Evolutionary conservation across 345 rosid species (phyloP), one percentile per base, ranked within the genome.

Genomic region (Crucihimalaya himalaica): DNA sequence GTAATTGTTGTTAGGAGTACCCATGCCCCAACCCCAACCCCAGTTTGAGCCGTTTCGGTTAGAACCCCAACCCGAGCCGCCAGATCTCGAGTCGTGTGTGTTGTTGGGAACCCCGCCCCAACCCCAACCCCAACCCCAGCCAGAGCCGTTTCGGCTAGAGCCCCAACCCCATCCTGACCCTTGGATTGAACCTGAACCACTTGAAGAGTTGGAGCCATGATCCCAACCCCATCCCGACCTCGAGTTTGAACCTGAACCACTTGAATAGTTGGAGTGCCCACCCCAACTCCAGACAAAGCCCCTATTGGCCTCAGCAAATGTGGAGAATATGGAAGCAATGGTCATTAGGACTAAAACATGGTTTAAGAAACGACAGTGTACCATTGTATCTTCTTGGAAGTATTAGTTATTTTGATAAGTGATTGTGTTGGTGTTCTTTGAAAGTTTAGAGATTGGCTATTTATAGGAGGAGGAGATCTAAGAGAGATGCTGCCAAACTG

Each of bases 231-330:
- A 74, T 13, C 69, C 34, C 0, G 71, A 64, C 0, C 59, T 5
- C 10, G 66, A 40, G 4, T 8, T 68, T 61, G 81, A 39, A 42
- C 70, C 28, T 7, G 70, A 73, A 63, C 77, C 63, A 67, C 25
- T 71, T 46, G 76, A 63, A 13, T 18, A 1, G 85, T 82, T 82
- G 27, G 73, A 76, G 6, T 75, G 68, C 6, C 52, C 63, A 14
- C 59, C 62, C 86, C 83, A 76, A 40, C 71, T 77, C 60, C 67
- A 68, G 19, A 67, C 67, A 58, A 57, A 74, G 5, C 68, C 79
- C 2, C 79, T 75, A 51, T 68, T 68, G 29, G 73, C 79, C 21
- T 75, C 79, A 8, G 63, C 73, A 59, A 50, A 68, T 40, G 73
- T 51, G 31, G 63, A 59, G 20, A 68, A 40, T 35, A 60, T 20